Base-by-base conservation (phyloP, 2,329 filamentous ascomycete species). In the Grosmannia clavigera region DNA sequence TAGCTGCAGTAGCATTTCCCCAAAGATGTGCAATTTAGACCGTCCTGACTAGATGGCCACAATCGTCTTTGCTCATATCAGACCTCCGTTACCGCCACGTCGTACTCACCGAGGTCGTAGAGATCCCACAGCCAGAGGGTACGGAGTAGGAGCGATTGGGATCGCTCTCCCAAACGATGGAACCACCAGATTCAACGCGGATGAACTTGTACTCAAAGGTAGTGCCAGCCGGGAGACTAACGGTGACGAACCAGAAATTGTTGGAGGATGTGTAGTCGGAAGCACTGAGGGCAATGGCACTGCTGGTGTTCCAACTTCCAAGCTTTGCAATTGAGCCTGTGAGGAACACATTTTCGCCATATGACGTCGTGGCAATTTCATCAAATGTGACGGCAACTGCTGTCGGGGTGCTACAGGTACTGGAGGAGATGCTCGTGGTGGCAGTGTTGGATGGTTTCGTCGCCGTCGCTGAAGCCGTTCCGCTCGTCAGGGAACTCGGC, bases 271-370 rank as follows among this genome's bases (percentile, higher is more conserved):
- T 84, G 67, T 90, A 90, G 19, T 75, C 22, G 38, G 5, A 4
- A n/a, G 58, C 27, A 54, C 76, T 80, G 25, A 91, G 74, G 0
- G 80, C 66, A 2, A 87, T 67, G 0, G 81, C 86, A 33, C 71
- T 74, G 52, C 63, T 67, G 0, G 79, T 74, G 61, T 83, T 74
- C 87, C 87, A 90, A 65, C 68, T 76, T 11, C 86, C 86, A 9
- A 91, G 78, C 35, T 78, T 73, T 1, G 75, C 66, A 55, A 78
- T 76, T 60, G 78, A 82, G 22, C 87, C 87, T 0, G 80, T 76
- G 14, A 91, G 70, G 69, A 84, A 87, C 67, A 91, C 77, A 10
- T 78, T 83, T 69, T 90, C 77, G 4, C 86, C 87, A 56, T 70
- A 82, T 2, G 67, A 68, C 0, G 86, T 90, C 1, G 73, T 76